phyloP scores from a whole-genome alignment of 2,329 filamentous ascomycete species.

The Penicillium freii region DNA sequence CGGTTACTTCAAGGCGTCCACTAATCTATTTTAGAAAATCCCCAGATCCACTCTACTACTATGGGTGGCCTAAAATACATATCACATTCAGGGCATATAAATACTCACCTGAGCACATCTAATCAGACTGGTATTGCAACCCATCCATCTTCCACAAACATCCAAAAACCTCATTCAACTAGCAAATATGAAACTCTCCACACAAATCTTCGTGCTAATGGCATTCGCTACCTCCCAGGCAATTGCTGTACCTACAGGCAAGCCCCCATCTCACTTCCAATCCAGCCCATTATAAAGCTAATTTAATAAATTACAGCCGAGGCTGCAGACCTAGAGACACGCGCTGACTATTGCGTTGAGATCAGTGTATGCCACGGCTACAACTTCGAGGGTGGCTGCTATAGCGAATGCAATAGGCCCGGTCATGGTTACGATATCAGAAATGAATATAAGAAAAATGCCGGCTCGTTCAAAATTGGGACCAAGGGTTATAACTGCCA shows the following conservation, averaged over 20 bases:
- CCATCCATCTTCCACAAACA: not conserved
- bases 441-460: not conserved
- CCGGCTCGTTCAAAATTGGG: not conserved
- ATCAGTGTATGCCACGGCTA: not conserved
- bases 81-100: not conserved
- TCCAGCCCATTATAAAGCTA: not conserved
- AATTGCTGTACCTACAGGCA: not conserved
- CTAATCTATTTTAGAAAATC: not conserved
- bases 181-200: not conserved
- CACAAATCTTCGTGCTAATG: not conserved
- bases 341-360: not conserved
- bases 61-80: not conserved
- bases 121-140: not conserved
- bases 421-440: not conserved
- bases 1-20: not conserved
- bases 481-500: not conserved
- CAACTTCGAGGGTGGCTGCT: not conserved
- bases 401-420: not conserved
- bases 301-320: not conserved
- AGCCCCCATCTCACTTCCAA: not conserved
- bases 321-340: not conserved
- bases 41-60: not conserved
- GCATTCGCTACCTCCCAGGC: not conserved
- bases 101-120: not conserved
- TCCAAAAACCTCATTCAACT: not conserved